Conservation (phyloP, 805 yeast species). For the Candida incommunis region DNA sequence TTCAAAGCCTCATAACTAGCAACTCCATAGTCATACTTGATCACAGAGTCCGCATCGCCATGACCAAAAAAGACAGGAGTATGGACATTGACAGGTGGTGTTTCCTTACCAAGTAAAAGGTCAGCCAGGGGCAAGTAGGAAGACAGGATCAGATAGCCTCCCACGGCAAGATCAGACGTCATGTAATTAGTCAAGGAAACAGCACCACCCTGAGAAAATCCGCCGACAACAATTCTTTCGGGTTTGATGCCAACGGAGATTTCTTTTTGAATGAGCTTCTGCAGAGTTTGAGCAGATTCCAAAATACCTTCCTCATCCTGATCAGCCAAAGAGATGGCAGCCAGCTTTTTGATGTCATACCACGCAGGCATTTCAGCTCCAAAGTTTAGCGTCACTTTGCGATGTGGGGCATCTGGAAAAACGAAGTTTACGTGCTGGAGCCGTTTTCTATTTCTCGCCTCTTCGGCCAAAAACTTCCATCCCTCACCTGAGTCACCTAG, state of each 20-base stretch:
- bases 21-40: slow-evolving; percentile 30
- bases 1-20: slow-evolving; percentile 32
- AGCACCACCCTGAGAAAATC: slow-evolving; percentile 92
- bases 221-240: slow-evolving; percentile 69
- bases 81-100: slow-evolving; percentile 29
- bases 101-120: slow-evolving; percentile 6
- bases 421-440: slow-evolving; percentile 52
- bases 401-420: slow-evolving; percentile 81
- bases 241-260: slow-evolving; percentile 22
- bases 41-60: slow-evolving; percentile 65
- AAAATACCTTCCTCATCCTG: slow-evolving; percentile 26
- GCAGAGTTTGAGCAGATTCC: slow-evolving; percentile 17
- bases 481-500: slow-evolving; percentile 86
- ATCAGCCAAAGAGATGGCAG: slow-evolving; percentile 13
- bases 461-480: slow-evolving; percentile 70
- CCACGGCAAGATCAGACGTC: slow-evolving; percentile 36
- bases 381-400: slow-evolving; percentile 50
- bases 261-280: slow-evolving; percentile 19
- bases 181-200: slow-evolving; percentile 32
- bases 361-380: slow-evolving; percentile 67
- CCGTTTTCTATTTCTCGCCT: slow-evolving; percentile 28
- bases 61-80: slow-evolving; percentile 85
- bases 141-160: slow-evolving; percentile 64
- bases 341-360: slow-evolving; percentile 55
- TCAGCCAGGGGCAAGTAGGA: slow-evolving; percentile 43